Conservation (phyloP, 805 yeast species). For the Metschnikowia arizonensis region DNA sequence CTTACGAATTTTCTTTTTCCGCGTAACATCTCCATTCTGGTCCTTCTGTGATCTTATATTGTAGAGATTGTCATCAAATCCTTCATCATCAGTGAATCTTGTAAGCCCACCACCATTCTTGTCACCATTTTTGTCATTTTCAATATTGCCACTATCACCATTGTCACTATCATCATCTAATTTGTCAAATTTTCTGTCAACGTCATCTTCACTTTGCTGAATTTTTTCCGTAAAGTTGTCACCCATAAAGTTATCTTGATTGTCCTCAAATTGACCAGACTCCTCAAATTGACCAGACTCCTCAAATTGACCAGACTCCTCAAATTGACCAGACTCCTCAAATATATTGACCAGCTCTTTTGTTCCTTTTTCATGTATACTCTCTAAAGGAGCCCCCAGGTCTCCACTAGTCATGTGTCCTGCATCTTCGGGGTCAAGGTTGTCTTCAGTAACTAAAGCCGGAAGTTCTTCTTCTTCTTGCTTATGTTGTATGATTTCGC, state of each 20-base stretch:
- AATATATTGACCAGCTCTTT: background rate
- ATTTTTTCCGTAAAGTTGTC: background rate
- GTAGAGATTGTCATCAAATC: constrained; percentile 16
- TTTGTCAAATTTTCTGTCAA: no score
- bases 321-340: no score
- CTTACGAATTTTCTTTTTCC: constrained; percentile 19
- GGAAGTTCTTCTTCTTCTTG: constrained; percentile 16
- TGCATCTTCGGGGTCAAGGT: constrained; percentile 14
- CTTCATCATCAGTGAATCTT: background rate
- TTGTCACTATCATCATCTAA: no score
- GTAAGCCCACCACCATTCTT: background rate
- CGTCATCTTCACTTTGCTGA: no score
- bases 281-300: no score
- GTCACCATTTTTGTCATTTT: background rate
- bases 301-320: no score
- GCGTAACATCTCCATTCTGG: constrained; percentile 14
- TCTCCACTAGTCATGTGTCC: constrained; percentile 11
- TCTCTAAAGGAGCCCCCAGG: constrained; percentile 6
- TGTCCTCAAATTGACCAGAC: no score
- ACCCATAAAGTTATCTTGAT: background rate
- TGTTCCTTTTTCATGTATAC: background rate
- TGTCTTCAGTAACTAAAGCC: constrained; percentile 10
- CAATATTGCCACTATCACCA: no score
- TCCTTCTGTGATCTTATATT: constrained; percentile 16
- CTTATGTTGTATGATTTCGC: constrained; percentile 11